A percentile compares a stretch with the other conserved stretches of the same genome.
phyloP scores from a whole-genome alignment of 805 yeast species.

The Sugiyamaella americana region DNA sequence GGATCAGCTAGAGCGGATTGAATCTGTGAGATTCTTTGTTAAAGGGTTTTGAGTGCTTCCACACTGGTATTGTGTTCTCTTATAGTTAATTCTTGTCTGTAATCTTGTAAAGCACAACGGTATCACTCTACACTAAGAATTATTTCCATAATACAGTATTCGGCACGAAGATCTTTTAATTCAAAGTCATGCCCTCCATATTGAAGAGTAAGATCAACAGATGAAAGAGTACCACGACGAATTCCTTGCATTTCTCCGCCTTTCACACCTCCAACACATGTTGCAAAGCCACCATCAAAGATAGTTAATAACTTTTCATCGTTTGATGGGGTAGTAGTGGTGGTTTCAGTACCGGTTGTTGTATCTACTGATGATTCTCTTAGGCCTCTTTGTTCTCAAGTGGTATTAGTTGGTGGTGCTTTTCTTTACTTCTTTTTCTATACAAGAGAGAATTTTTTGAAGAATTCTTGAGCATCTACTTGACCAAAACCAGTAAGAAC shows the following conservation, averaged over 20 bases:
- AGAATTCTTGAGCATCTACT: constrained; percentile 95
- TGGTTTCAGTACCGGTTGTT: background rate
- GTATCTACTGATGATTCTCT: background rate
- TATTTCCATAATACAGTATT: constrained; percentile 56
- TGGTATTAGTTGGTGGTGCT: too few relatives aligned
- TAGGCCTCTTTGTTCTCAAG: background rate
- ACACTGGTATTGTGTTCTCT: constrained; percentile 8
- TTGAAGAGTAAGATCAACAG: constrained; percentile 30
- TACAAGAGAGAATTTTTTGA: constrained; percentile 41
- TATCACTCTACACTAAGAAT: constrained; percentile 94
- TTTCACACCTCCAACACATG: constrained; percentile 79
- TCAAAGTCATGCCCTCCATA: constrained; percentile 9
- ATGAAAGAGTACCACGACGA: constrained; percentile 61
- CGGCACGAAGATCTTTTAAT: constrained; percentile 25
- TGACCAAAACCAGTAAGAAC: constrained; percentile 67
- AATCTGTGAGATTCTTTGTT: constrained; percentile 45
- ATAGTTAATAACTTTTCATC: constrained; percentile 61
- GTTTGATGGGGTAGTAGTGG: background rate
- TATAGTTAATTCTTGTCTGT: constrained; percentile 26
- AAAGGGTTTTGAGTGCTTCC: constrained; percentile 22
- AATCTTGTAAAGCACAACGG: constrained; percentile 64
- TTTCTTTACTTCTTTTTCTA: constrained; percentile 29
- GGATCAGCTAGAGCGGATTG: constrained; percentile 53
- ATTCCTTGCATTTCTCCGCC: constrained; percentile 96
- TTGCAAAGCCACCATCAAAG: constrained; percentile 83